These are phyloP conservation scores for Cyanodermella asteris DNA, from an alignment of 2,329 filamentous ascomycete genomes.

Conservation along the genomic window DNA sequence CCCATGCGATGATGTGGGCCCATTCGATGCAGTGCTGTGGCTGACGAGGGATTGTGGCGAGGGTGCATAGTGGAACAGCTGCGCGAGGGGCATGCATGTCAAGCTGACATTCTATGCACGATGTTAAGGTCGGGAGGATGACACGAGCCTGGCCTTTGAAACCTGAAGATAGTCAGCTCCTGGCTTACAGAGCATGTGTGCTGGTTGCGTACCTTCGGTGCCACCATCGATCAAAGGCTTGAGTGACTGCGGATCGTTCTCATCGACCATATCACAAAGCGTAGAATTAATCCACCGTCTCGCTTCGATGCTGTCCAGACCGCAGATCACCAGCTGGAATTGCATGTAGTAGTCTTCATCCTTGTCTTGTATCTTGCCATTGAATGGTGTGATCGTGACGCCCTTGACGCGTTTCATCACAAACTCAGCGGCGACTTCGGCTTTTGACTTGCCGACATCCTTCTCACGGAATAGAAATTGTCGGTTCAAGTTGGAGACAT, in stretches of 20 bases:
- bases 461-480: slow-evolving; percentile 86
- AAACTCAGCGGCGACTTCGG: slow-evolving; percentile 76
- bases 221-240: slow-evolving; percentile 94
- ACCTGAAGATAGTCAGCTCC: slow-evolving; percentile 23
- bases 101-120: slow-evolving; percentile 93
- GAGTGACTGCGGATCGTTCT: slow-evolving; percentile 57
- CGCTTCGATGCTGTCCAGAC: slow-evolving; percentile 89
- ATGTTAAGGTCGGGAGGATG: slow-evolving; percentile 75
- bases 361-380: slow-evolving; percentile 89
- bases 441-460: slow-evolving; percentile 86
- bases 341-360: slow-evolving; percentile 94
- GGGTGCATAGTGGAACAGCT: slow-evolving; percentile 88
- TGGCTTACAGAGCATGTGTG: slow-evolving; percentile 4
- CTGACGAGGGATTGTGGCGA: slow-evolving; percentile 88
- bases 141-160: slow-evolving; percentile 96
- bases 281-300: slow-evolving; percentile 97
- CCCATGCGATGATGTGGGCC: slow-evolving; percentile 97
- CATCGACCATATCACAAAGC: slow-evolving; percentile 73
- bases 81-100: slow-evolving; percentile 96
- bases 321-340: slow-evolving; percentile 83
- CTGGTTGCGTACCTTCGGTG: slow-evolving; percentile 45
- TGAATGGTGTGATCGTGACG: slow-evolving; percentile 82
- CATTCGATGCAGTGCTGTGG: slow-evolving; percentile 97
- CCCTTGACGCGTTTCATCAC: slow-evolving; percentile 77
- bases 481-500: slow-evolving; percentile 92